Conservation (phyloP, 345 rosid genomes). For the Passiflora organensis region DNA sequence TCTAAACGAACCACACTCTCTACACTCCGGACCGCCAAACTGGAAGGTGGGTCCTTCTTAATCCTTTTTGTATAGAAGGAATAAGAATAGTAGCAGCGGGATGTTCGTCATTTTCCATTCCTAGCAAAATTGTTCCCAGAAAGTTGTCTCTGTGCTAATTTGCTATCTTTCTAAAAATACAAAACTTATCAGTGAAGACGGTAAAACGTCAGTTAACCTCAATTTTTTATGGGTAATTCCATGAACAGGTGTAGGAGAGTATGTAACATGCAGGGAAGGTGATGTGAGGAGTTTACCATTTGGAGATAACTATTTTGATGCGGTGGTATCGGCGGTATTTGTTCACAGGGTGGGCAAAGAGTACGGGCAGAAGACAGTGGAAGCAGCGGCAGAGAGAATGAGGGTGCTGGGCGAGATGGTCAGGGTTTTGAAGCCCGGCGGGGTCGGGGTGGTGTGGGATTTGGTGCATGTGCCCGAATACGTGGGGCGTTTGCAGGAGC, state of each 20-base stretch:
- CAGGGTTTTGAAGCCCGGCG: constrained; percentile 77
- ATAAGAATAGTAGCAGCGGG: too few relatives aligned
- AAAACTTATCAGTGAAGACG: too few relatives aligned
- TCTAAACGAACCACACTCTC: constrained; percentile 71
- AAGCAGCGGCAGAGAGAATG: constrained; percentile 85
- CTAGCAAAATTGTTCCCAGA: too few relatives aligned
- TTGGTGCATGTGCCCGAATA: constrained; percentile 76
- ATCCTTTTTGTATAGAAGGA: too few relatives aligned
- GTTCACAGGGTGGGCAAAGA: constrained; percentile 83
- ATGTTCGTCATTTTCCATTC: too few relatives aligned
- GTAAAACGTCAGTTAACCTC: too few relatives aligned
- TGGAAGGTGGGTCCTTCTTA: constrained; percentile 58
- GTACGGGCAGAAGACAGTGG: constrained; percentile 78
- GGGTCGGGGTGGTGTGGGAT: constrained; percentile 84
- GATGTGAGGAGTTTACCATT: constrained; percentile 85
- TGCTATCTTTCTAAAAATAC: too few relatives aligned
- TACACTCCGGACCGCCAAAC: constrained; percentile 80
- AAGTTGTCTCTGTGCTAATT: too few relatives aligned
- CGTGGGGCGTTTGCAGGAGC: constrained; percentile 66
- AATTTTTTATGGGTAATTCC: too few relatives aligned
- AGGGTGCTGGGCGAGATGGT: constrained; percentile 82
- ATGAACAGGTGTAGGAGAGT: constrained; percentile 78
- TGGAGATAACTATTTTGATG: constrained; percentile 80
- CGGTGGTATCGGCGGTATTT: constrained; percentile 81
- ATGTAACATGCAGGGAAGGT: constrained; percentile 87